Base-by-base conservation (phyloP, 306 rosid genomes). In the Sophora flavescens region DNA sequence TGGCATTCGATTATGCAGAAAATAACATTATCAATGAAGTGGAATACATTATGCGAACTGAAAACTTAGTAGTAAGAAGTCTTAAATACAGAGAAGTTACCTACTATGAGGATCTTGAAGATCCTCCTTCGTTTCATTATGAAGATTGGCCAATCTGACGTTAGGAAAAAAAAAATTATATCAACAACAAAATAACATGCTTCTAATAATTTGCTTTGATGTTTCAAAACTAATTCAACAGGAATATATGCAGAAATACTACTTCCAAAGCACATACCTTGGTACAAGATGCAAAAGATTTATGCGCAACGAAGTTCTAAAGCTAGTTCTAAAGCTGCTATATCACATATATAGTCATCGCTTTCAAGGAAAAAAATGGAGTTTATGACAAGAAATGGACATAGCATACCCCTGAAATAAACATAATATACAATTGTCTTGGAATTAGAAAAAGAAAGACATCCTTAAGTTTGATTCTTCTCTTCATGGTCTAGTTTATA, bases 71-170 rank as follows among this genome's bases (percentile, higher is more conserved):
- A 33, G 17, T 64, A 16, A 77, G 32, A 75, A 80, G 57, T 62
- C 74, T 45, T 62, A 11, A 72, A 52, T 68, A 68, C 52, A 70
- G 80, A 22, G 22, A 63, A 64, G 66, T 80, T 91, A 95, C 97
- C 95, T 90, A 67, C 93, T 90, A 47, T 74, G 72, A 81, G 96
- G 96, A 79, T 95, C 97, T 84, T 92, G 96, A 53, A 95, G 92
- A 56, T 81, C 84, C 84, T 88, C 87, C 85, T 86, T 95, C 82
- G 71, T 89, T 76, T 90, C n/a, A 88, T 89, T 77, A 4, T 96
- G 96, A 71, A 90, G 87, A 83, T 75, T 84, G 26, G 93, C 96
- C 83, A 94, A 84, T 84, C 98, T 94, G 72, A 66, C 22, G 57
- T 58, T 22, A 22, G 22, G 17, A 66, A 63, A 5, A 68, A n/a